phyloP scores from a whole-genome alignment of 2,329 filamentous ascomycete species.

The Clonostachys sp. region DNA sequence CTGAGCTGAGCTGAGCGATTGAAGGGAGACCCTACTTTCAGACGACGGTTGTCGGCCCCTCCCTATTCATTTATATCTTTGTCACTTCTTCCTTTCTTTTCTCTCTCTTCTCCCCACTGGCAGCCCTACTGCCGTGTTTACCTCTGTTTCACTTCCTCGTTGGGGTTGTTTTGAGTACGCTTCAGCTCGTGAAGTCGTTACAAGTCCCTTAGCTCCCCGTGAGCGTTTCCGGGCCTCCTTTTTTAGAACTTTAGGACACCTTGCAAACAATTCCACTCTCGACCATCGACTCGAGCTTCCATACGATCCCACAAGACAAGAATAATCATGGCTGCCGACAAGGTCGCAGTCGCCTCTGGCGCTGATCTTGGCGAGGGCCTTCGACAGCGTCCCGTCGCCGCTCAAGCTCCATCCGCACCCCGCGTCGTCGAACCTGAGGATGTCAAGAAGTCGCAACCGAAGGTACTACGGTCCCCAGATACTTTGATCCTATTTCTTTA shows the following conservation, averaged over 20 bases:
- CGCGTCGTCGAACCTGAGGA: constrained; percentile 45
- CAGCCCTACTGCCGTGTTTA: not conserved
- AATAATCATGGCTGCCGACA: constrained; percentile 47
- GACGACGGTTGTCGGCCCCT: not conserved
- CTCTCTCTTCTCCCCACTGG: not conserved
- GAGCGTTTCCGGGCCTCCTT: constrained; percentile 1
- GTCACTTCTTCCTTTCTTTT: constrained; percentile 1
- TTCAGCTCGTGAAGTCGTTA: constrained; percentile 3
- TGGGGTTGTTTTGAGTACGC: not conserved
- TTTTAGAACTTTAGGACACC: not conserved
- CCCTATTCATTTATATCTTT: not conserved
- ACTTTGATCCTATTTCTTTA: too few species aligned
- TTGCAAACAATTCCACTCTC: not conserved
- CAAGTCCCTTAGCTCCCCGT: not conserved
- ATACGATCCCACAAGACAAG: not conserved
- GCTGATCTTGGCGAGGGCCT: constrained; percentile 52
- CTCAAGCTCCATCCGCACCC: constrained; percentile 24
- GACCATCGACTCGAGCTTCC: constrained; percentile 1
- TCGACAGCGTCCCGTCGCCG: constrained; percentile 46
- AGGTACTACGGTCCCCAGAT: constrained; percentile 31
- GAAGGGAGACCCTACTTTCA: not conserved
- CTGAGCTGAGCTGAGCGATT: too few species aligned
- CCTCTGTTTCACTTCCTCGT: not conserved
- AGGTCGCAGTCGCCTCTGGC: constrained; percentile 54
- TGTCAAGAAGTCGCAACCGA: constrained; percentile 53